A percentile compares a stretch with the other conserved stretches of the same genome.
Evolutionary conservation across 2,329 filamentous ascomycete species (phyloP).

Genomic region (Colletotrichum siamense): DNA sequence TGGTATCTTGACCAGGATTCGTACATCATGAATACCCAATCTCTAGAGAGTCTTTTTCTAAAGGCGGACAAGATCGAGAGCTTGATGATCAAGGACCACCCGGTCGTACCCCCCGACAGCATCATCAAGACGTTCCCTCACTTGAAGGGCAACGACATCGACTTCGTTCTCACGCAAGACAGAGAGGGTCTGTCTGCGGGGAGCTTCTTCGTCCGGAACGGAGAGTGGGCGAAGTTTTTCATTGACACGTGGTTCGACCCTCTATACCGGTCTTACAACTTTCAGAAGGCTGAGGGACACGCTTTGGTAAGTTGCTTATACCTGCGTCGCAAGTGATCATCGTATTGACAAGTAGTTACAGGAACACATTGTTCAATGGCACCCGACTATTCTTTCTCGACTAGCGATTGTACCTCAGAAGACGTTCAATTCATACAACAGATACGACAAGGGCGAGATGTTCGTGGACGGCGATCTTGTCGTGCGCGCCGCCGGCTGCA

Average conservation of each 20-base stretch:
- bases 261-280: constrained; percentile 92
- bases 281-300: constrained; percentile 92
- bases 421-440: constrained; percentile 79
- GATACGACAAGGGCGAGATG: constrained; percentile 53
- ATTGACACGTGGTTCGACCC: constrained; percentile 97
- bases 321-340: background rate
- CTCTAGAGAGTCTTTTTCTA: constrained; percentile 76
- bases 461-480: constrained; percentile 88
- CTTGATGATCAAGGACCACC: constrained; percentile 82
- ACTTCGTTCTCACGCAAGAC: constrained; percentile 87
- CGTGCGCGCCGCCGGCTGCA: constrained; percentile 79
- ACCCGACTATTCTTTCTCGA: constrained; percentile 91
- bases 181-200: constrained; percentile 76
- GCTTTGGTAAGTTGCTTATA: constrained; percentile 70
- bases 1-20: constrained; percentile 88
- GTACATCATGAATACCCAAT: constrained; percentile 84
- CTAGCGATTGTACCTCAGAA: constrained; percentile 89
- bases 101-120: constrained; percentile 92
- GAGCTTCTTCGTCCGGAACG: constrained; percentile 81
- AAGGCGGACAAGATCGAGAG: constrained; percentile 70
- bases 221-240: constrained; percentile 92
- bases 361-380: constrained; percentile 95
- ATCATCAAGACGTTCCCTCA: constrained; percentile 94
- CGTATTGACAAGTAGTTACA: constrained; percentile 35
- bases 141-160: constrained; percentile 77